Conservation (phyloP, 768 basidiomycete species). For the Porpolomopsis calyptriformis region DNA sequence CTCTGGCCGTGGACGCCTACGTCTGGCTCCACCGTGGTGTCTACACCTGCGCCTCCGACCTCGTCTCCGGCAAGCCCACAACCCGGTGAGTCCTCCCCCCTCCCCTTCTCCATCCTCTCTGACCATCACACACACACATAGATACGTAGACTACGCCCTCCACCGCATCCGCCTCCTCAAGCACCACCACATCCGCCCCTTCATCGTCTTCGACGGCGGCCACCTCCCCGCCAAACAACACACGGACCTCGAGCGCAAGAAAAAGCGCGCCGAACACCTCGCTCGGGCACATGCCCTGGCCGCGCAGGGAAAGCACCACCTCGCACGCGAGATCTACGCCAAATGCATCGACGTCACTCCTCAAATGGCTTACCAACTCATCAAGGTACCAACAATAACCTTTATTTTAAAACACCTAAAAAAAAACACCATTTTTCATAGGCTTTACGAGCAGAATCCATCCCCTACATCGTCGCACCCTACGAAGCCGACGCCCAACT, state of each 20-base stretch:
- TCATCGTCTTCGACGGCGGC: conserved; percentile 94
- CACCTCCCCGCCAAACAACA: conserved; percentile 89
- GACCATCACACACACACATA: too few relatives aligned
- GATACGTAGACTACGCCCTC: conserved; percentile 97
- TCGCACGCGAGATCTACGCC: conserved; percentile 81
- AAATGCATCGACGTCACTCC: conserved; percentile 95
- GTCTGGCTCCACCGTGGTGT: conserved; percentile 89
- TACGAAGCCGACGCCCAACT: conserved; percentile 99
- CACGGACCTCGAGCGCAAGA: conserved; percentile 74
- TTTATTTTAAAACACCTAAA: not conserved
- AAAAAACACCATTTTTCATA: conserved; percentile 21
- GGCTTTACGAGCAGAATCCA: conserved; percentile 75
- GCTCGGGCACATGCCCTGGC: conserved; percentile 62
- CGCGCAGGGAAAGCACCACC: conserved; percentile 64
- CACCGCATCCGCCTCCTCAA: conserved; percentile 77
- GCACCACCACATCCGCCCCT: conserved; percentile 78
- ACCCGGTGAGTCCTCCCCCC: conserved; percentile 75
- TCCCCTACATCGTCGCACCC: conserved; percentile 87
- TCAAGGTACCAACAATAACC: conserved; percentile 56
- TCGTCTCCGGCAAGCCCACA: conserved; percentile 77
- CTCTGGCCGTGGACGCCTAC: conserved; percentile 88
- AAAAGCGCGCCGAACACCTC: conserved; percentile 66
- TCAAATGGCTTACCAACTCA: conserved; percentile 93
- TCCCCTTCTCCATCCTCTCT: too few relatives aligned
- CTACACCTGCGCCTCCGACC: conserved; percentile 80